Evolutionary conservation across 768 basidiomycete genomes (phyloP), one percentile per base, ranked within the genome.

Genomic region (Lepiota brunneoincarnata): DNA sequence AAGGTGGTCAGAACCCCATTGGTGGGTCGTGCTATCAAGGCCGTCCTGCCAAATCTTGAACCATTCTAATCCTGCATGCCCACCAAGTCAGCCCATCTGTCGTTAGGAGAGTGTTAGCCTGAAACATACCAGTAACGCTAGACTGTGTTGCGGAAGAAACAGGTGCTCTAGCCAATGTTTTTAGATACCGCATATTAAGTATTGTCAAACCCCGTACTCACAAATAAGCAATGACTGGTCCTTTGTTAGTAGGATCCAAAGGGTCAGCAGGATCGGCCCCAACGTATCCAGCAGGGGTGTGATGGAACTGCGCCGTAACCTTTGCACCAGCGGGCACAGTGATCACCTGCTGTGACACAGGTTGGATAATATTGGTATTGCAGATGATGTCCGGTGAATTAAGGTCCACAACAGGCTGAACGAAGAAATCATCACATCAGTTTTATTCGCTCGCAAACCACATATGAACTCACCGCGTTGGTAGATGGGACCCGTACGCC

Each of bases 31-130:
- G 39, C 75, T 60, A 55, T 65, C 62, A 47, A 69, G 67, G 11
- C 76, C 76, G 42, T 76, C 76, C 59, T 81, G 69, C 56, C 70
- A 75, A 56, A 81, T 78, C 67, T 80, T 82, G 70, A 82, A 81
- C 80, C 80, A 81, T 35, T 75, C 62, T 4, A 81, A 69, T 24
- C 80, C 80, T 60, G 20, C 6, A 35, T 7, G 7, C 14, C 18
- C 14, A n/a, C 21, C 39, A 45, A 14, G 28, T 20, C 23, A 49
- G 23, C 31, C 11, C n/a, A 5, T 18, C 40, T 20, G 17, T 21
- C 37, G 7, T 36, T 44, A 4, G 59, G 48, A 60, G 58, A 54
- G 59, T 59, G 38, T 55, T 51, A 6, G 58, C 59, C 4, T 37
- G 24, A 37, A 24, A 46, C 51, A 21, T 38, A 58, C 59, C 59